Evolutionary conservation across 331 rosid genomes (phyloP).

Genomic region (Ulmus americana): DNA sequence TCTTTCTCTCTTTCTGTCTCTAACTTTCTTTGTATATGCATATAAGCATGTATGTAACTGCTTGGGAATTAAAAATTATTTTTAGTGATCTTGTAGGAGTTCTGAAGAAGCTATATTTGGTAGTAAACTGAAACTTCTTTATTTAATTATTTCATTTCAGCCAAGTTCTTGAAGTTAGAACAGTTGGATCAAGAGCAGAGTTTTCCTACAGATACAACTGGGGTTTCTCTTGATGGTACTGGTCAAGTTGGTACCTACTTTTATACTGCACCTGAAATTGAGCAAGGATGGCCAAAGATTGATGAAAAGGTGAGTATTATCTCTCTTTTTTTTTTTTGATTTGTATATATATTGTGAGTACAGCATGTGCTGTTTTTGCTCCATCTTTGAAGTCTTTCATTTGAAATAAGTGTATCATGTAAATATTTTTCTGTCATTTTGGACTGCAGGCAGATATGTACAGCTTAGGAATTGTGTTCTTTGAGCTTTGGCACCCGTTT

Average conservation of each 20-base stretch:
- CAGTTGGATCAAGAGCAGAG: slow-evolving; percentile 79
- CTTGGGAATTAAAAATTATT: too few species aligned
- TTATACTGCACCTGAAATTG: slow-evolving; percentile 99
- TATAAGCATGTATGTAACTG: too few species aligned
- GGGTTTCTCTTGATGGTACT: slow-evolving; percentile 84
- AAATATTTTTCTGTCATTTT: slow-evolving; percentile 28
- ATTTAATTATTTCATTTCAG: slow-evolving; percentile 38
- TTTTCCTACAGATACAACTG: slow-evolving; percentile 55
- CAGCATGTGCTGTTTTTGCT: background rate
- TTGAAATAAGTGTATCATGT: slow-evolving; percentile 14
- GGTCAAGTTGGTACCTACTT: slow-evolving; percentile 96
- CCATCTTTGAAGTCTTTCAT: slow-evolving; percentile 13
- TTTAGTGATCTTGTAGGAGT: background rate
- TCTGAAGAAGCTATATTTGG: background rate
- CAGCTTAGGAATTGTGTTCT: slow-evolving; percentile 94
- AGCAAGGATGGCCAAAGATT: slow-evolving; percentile 98
- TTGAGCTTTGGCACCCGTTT: slow-evolving; percentile 98
- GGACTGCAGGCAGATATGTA: slow-evolving; percentile 91
- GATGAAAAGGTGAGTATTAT: slow-evolving; percentile 68
- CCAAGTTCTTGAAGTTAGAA: slow-evolving; percentile 95
- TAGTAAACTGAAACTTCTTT: background rate
- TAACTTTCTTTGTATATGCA: too few species aligned
- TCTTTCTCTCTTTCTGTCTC: too few species aligned
- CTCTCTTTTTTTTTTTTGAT: slow-evolving; percentile 8
- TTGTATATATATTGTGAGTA: too few species aligned